A percentile compares a stretch with the other conserved stretches of the same genome.
Evolutionary conservation across 2,329 filamentous ascomycete species (phyloP).

Genomic region (Mycosphaerella arachidis): DNA sequence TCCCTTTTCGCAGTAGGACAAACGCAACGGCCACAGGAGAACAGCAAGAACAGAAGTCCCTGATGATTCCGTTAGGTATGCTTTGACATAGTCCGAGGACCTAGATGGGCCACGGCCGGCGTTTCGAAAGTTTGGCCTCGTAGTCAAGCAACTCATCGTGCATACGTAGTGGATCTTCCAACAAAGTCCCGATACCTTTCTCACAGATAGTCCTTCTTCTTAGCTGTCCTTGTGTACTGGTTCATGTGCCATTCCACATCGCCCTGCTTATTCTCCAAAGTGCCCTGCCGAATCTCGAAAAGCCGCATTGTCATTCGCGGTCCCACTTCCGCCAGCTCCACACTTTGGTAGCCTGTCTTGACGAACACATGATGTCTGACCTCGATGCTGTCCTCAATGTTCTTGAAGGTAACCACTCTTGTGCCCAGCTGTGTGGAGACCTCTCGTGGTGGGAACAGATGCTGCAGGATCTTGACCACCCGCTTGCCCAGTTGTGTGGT

Average conservation of each 20-base stretch:
- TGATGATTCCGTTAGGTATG: no score
- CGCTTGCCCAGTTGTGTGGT: slow-evolving; percentile 72
- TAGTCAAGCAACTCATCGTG: not conserved
- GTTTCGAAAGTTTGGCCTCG: no score
- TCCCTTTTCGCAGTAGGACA: no score
- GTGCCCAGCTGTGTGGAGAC: slow-evolving; percentile 76
- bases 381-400: slow-evolving; percentile 82
- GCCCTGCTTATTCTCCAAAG: slow-evolving; percentile 88
- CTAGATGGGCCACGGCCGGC: no score
- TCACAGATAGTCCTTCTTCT: slow-evolving; percentile 94
- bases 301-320: slow-evolving; percentile 95
- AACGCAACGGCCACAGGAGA: no score
- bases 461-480: slow-evolving; percentile 85
- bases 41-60: no score
- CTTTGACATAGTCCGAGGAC: no score
- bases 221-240: slow-evolving; percentile 87
- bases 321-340: slow-evolving; percentile 84
- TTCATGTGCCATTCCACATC: slow-evolving; percentile 96
- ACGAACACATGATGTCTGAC: slow-evolving; percentile 93
- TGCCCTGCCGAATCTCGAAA: slow-evolving; percentile 89
- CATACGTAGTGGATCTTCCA: not conserved
- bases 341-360: slow-evolving; percentile 80
- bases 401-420: slow-evolving; percentile 88
- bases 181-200: not conserved
- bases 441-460: slow-evolving; percentile 88